phyloP scores from a whole-genome alignment of 1,139 yeast genomes.

The Suhomyces ambrosiae region DNA sequence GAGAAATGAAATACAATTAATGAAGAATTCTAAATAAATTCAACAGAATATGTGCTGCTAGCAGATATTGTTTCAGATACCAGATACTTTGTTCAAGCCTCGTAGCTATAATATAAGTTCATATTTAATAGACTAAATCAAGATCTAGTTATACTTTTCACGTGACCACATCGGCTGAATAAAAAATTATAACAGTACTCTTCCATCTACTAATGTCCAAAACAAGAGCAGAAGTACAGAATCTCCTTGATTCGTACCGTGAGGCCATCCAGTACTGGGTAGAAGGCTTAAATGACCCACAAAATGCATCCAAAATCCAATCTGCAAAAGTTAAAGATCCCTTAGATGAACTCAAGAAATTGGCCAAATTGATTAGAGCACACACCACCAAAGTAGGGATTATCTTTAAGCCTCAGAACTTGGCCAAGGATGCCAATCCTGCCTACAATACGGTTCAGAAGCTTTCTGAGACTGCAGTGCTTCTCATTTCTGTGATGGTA shows the following conservation, averaged over 20 bases:
- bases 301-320: conserved; percentile 19
- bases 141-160: too few relatives aligned
- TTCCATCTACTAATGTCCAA: conserved; percentile 11
- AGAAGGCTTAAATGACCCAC: conserved; percentile 17
- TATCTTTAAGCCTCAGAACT: conserved; percentile 63
- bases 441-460: conserved; percentile 57
- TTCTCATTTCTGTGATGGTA: conserved; percentile 47
- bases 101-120: too few relatives aligned
- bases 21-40: too few relatives aligned
- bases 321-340: conserved; percentile 48
- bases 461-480: conserved; percentile 46
- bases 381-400: conserved; percentile 81
- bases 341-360: conserved; percentile 57
- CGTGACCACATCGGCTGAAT: neutral
- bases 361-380: conserved; percentile 65
- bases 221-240: conserved; percentile 24
- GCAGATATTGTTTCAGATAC: too few relatives aligned
- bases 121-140: too few relatives aligned
- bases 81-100: too few relatives aligned
- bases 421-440: conserved; percentile 43
- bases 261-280: conserved; percentile 42
- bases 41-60: too few relatives aligned
- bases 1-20: too few relatives aligned
- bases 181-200: neutral
- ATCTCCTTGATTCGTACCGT: conserved; percentile 33